phyloP scores from a whole-genome alignment of 768 basidiomycete genomes.

The Tricholoma matsutake region DNA sequence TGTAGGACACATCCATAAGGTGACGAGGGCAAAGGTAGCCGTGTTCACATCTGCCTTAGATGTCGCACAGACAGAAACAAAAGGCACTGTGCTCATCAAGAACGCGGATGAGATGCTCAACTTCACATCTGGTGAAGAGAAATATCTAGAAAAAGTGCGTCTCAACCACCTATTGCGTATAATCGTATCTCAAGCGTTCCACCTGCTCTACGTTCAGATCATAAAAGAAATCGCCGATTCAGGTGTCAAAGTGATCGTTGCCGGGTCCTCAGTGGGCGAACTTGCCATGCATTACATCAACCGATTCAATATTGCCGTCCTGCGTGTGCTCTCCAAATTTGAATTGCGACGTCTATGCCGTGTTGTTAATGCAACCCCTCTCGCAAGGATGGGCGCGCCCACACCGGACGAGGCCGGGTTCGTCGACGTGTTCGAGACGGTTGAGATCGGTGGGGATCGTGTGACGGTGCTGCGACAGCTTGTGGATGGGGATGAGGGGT shows the following conservation, averaged over 20 bases:
- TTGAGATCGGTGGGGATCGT: constrained; percentile 96
- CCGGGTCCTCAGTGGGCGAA: constrained; percentile 90
- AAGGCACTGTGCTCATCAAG: constrained; percentile 95
- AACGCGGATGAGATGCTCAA: constrained; percentile 96
- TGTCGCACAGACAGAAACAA: constrained; percentile 95
- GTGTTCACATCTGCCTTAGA: constrained; percentile 94
- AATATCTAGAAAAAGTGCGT: constrained; percentile 85
- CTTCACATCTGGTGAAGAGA: constrained; percentile 94
- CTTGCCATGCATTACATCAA: constrained; percentile 97
- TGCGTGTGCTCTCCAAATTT: constrained; percentile 98
- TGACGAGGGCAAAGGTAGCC: constrained; percentile 84
- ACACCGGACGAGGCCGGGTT: constrained; percentile 95
- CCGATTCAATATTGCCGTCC: constrained; percentile 87
- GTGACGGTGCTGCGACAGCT: constrained; percentile 95
- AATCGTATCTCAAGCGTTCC: constrained; percentile 4
- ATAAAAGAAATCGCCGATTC: constrained; percentile 97
- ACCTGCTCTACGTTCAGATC: constrained; percentile 53
- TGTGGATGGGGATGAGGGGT: constrained; percentile 58
- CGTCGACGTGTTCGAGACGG: constrained; percentile 92
- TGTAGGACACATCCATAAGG: constrained; percentile 79
- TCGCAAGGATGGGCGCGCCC: constrained; percentile 93
- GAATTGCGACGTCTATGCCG: constrained; percentile 92
- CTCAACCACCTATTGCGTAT: not conserved
- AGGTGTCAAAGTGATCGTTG: constrained; percentile 91
- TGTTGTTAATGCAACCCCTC: constrained; percentile 93